phyloP scores from a whole-genome alignment of 257 asterid species.

The Nicotiana obtusifolia region DNA sequence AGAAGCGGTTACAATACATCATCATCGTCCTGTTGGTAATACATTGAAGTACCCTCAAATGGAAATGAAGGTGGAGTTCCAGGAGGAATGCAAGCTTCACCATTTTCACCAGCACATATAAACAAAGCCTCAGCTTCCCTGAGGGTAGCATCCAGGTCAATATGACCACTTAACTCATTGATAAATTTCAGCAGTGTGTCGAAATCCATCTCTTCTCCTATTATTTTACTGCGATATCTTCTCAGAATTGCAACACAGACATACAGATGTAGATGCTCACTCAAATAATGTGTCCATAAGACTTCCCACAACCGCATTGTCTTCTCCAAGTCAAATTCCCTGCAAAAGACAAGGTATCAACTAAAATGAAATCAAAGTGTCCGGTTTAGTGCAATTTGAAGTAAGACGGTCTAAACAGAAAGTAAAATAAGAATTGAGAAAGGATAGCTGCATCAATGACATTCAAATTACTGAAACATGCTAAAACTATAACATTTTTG shows the following conservation, averaged over 20 bases:
- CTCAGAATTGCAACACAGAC: slow-evolving; percentile 81
- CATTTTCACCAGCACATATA: slow-evolving; percentile 92
- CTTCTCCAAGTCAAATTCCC: slow-evolving; percentile 85
- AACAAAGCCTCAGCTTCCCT: slow-evolving; percentile 95
- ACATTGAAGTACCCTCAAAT: slow-evolving; percentile 51
- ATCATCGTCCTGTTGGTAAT: slow-evolving; percentile 76
- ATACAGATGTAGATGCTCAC: slow-evolving; percentile 90
- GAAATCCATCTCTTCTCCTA: slow-evolving; percentile 88
- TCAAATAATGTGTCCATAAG: slow-evolving; percentile 79
- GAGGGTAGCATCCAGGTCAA: slow-evolving; percentile 71
- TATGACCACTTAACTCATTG: slow-evolving; percentile 82
- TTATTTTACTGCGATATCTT: slow-evolving; percentile 65
- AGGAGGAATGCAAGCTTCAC: slow-evolving; percentile 83
- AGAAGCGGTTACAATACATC: slow-evolving; percentile 42
- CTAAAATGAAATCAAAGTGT: neutral
- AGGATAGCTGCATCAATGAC: neutral
- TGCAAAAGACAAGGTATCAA: slow-evolving; percentile 22
- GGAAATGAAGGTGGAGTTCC: slow-evolving; percentile 99
- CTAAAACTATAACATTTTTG: neutral
- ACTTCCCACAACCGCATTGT: slow-evolving; percentile 92
- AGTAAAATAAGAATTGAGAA: neutral
- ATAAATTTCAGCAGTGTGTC: slow-evolving; percentile 92
- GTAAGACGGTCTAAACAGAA: neutral
- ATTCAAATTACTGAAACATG: neutral
- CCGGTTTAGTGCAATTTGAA: neutral